Evolutionary conservation across 139 green algal genomes (phyloP).

Genomic region (Picochlorum sp.): DNA sequence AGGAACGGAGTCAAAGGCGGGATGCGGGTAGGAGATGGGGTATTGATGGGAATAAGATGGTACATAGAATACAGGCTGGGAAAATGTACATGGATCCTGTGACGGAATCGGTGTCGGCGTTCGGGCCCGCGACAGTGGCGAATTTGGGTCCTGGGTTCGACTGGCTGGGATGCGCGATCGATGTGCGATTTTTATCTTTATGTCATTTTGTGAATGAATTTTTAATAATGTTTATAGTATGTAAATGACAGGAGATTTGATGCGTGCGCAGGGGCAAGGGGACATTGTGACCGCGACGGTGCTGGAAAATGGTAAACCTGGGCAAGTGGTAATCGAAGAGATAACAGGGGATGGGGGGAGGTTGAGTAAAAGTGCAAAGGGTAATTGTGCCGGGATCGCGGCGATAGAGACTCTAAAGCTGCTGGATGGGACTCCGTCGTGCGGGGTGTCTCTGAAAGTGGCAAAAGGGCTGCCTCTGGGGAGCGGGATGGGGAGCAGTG

Average conservation of each 20-base stretch:
- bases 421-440: constrained; percentile 50
- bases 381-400: constrained; percentile 93
- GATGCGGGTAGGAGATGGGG: no score
- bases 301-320: constrained; percentile 41
- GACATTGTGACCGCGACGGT: constrained; percentile 71
- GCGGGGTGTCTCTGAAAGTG: constrained; percentile 68
- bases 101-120: constrained; percentile 38
- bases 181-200: no score
- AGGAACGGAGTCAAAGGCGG: no score
- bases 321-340: constrained; percentile 68
- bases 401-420: constrained; percentile 75
- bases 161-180: constrained; percentile 92
- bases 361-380: constrained; percentile 56
- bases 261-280: no score
- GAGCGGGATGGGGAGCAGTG: constrained; percentile 80
- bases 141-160: constrained; percentile 97
- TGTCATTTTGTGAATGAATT: no score
- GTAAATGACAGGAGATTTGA: no score
- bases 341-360: constrained; percentile 84
- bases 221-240: background rate
- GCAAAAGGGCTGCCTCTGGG: constrained; percentile 91
- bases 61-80: no score
- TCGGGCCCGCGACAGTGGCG: constrained; percentile 89
- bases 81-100: constrained; percentile 7
- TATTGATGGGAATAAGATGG: no score